Percentiles rank a stretch among this genome's conserved stretches.
Conservation (phyloP, 169 alveolate species). For the Plasmodium knowlesi region DNA sequence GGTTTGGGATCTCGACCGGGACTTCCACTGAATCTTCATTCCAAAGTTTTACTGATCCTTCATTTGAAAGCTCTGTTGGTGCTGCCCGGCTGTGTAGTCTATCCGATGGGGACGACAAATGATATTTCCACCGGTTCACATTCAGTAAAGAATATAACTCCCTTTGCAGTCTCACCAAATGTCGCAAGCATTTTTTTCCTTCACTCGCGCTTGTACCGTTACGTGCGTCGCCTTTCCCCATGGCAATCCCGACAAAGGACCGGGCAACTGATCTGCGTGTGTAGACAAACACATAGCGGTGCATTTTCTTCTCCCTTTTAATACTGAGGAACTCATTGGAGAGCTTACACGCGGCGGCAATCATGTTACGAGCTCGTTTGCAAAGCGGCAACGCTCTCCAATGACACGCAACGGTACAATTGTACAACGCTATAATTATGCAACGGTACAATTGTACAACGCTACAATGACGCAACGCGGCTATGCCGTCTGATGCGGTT, state of each 20-base stretch:
- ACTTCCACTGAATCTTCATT: background rate
- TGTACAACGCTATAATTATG: too few species aligned
- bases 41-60: background rate
- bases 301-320: background rate
- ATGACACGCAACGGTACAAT: too few species aligned
- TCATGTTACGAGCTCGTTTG: background rate
- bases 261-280: background rate
- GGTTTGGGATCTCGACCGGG: background rate
- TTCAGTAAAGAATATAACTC: background rate
- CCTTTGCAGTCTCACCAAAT: background rate
- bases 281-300: background rate
- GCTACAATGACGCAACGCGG: background rate
- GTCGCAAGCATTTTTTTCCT: background rate
- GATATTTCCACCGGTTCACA: background rate
- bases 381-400: too few species aligned
- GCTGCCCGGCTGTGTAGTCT: background rate
- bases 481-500: background rate
- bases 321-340: background rate
- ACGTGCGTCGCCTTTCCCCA: background rate
- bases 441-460: too few species aligned
- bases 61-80: background rate
- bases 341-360: background rate
- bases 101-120: background rate
- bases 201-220: background rate
- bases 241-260: background rate